Evolutionary conservation across 2,329 filamentous ascomycete genomes (phyloP), one percentile per base, ranked within the genome.

Genomic region (Penicillium frequentans): DNA sequence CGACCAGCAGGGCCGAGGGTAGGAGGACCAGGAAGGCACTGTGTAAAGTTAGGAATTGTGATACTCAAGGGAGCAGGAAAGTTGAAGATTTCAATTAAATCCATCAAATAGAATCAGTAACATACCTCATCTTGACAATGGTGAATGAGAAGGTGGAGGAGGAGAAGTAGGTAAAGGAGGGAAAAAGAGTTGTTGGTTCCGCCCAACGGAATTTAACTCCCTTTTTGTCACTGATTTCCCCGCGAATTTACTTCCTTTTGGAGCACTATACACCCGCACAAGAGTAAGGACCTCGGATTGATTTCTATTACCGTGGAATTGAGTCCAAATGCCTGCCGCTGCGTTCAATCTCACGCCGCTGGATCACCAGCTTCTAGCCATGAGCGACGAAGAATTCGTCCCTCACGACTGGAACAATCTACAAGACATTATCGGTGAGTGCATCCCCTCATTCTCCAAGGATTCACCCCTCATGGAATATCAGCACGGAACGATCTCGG

Each of bases 1-100:
- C 76, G 58, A 97, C 79, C 58, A 96, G 78, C 35, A 96, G 84
- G 58, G 83, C 86, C n/a, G 87, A 88, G 61, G 93, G 92, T 69
- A 96, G 88, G 75, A 93, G 92, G 68, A 96, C 85, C 71, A 89
- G 90, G 71, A 89, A 91, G 55, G 70, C 59, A 61, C 68, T 61
- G 63, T 68, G 33, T 27, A 52, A 46, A 49, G 55, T 59, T 52
- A 58, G 55, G 53, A 56, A 62, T 57, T 60, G 55, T 47, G 19
- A 19, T 19, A 10, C 10, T 23, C 3, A 42, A 21, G 57, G 50
- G 16, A 55, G 54, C 26, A n/a, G 26, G n/a, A 21, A 45, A 23
- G 13, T 3, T 37, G 16, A 47, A 14, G 24, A 31, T 9, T 10
- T 29, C 8, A n/a, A 19, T 47, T 35, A 31, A 19, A 52, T 1